Evolutionary conservation across 257 asterid species (phyloP).

Genomic region (Jacaranda copaia): DNA sequence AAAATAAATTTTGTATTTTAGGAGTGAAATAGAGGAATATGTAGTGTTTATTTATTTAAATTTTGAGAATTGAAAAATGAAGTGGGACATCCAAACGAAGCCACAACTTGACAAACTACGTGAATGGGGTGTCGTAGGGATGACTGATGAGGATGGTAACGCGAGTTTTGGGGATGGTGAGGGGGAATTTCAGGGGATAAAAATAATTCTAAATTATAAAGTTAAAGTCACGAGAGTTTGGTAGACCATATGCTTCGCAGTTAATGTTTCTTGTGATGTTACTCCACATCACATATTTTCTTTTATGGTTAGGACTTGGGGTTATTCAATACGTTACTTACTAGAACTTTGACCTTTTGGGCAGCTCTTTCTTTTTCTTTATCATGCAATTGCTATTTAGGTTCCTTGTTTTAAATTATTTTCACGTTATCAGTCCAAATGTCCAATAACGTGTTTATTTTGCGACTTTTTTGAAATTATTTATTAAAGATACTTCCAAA

Average conservation of each 20-base stretch:
- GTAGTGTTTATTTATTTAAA: too few relatives aligned
- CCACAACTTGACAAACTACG: too few relatives aligned
- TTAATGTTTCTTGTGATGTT: constrained; percentile 19
- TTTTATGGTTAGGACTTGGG: constrained; percentile 28
- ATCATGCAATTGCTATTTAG: background rate
- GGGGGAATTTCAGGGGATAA: background rate
- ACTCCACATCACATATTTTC: background rate
- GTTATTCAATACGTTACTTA: constrained; percentile 18
- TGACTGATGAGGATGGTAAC: background rate
- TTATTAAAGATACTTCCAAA: background rate
- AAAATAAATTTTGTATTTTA: too few relatives aligned
- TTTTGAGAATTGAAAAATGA: too few relatives aligned
- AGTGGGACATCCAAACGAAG: too few relatives aligned
- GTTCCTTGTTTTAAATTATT: background rate
- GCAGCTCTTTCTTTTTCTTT: background rate
- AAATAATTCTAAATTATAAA: background rate
- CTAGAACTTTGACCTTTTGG: constrained; percentile 21
- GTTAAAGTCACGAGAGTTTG: constrained; percentile 15
- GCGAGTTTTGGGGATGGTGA: constrained; percentile 2
- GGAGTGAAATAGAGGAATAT: too few relatives aligned
- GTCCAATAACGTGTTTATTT: background rate
- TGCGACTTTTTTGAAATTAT: background rate
- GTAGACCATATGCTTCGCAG: background rate
- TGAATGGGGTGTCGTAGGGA: background rate
- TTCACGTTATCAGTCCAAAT: background rate